Evolutionary conservation across 2,329 filamentous ascomycete species (phyloP).

Genomic region (Biscogniauxia mediterranea): DNA sequence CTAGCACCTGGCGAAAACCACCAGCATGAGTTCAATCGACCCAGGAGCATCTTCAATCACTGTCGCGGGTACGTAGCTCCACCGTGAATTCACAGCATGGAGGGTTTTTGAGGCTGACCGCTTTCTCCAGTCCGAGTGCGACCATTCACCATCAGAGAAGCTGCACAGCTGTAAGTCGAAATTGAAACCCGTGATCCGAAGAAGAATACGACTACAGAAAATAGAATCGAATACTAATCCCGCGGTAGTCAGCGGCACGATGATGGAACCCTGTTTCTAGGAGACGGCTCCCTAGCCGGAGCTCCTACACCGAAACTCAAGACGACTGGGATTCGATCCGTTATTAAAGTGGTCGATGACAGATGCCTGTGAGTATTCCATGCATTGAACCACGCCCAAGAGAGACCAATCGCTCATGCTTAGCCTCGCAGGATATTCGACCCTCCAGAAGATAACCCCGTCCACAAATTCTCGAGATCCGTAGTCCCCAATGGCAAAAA

Average conservation of each 20-base stretch:
- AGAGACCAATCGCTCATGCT: conserved; percentile 1
- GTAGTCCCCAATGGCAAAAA: conserved; percentile 83
- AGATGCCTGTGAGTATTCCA: conserved; percentile 75
- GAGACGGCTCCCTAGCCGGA: conserved; percentile 90
- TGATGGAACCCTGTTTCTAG: conserved; percentile 88
- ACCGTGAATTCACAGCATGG: background rate
- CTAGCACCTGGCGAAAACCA: conserved; percentile 5
- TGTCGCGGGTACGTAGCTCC: conserved; percentile 48
- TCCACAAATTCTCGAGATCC: conserved; percentile 81
- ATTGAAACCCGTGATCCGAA: background rate
- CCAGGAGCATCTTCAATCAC: conserved; percentile 57
- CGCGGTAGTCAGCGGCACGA: conserved; percentile 61
- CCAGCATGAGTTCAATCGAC: conserved; percentile 37
- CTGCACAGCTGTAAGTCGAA: conserved; percentile 72
- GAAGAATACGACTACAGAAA: background rate
- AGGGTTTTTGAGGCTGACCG: conserved; percentile 27
- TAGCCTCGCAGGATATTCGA: conserved; percentile 75
- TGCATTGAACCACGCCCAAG: no score
- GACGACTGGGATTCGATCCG: conserved; percentile 81
- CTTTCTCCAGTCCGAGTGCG: conserved; percentile 59
- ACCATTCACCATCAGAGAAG: conserved; percentile 83
- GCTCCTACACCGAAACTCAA: conserved; percentile 80
- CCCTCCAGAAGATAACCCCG: conserved; percentile 89
- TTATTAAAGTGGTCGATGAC: conserved; percentile 96
- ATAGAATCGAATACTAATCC: conserved; percentile 12